Conservation (phyloP, 2,329 filamentous ascomycete species). For the Botrytis fragariae region DNA sequence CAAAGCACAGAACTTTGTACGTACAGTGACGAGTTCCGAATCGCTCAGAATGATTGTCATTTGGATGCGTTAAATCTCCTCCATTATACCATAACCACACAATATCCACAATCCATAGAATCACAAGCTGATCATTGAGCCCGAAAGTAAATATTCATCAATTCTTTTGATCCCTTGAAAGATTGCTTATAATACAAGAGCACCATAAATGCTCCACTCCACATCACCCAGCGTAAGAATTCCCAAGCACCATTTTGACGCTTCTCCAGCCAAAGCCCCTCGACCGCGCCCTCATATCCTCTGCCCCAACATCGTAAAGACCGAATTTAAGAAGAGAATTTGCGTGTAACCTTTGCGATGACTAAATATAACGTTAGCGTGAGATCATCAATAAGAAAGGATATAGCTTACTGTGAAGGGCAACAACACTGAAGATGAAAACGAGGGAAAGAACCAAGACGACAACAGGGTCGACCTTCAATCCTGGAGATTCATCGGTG, state of each 20-base stretch:
- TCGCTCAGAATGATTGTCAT: neutral
- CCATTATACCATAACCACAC: neutral
- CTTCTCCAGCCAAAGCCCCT: neutral
- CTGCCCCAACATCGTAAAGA: slow-evolving; percentile 10
- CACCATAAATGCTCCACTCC: slow-evolving; percentile 6
- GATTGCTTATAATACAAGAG: slow-evolving; percentile 21
- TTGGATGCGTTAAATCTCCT: neutral
- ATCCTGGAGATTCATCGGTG: slow-evolving; percentile 94
- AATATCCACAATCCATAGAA: slow-evolving; percentile 1
- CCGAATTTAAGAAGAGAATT: slow-evolving; percentile 57
- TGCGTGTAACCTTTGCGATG: slow-evolving; percentile 91
- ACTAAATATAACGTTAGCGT: slow-evolving; percentile 51
- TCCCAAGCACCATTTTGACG: slow-evolving; percentile 6
- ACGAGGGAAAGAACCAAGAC: slow-evolving; percentile 94
- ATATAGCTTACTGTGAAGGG: slow-evolving; percentile 77
- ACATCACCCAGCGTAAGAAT: neutral
- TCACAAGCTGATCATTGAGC: neutral
- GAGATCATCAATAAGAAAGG: neutral
- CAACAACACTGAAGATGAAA: slow-evolving; percentile 98
- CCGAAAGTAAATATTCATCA: slow-evolving; percentile 7
- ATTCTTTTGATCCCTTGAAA: slow-evolving; percentile 17
- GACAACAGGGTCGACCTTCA: slow-evolving; percentile 97
- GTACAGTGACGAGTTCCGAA: neutral
- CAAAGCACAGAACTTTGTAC: neutral
- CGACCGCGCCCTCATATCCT: slow-evolving; percentile 2